Conservation (phyloP, 305 asterid genomes). For the Solanum hybrid region DNA sequence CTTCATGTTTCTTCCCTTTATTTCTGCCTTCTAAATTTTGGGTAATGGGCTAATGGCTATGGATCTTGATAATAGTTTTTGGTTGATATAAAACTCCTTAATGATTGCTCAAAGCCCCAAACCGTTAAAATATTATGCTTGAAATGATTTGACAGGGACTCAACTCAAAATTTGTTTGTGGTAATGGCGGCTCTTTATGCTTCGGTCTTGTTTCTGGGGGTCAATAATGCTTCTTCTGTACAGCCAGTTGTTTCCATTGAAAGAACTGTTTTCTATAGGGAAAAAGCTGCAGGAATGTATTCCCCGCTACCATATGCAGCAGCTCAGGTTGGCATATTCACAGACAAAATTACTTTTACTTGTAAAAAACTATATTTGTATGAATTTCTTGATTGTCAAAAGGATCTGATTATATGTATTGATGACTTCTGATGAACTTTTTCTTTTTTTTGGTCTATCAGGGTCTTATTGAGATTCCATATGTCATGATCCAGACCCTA, state of each 20-base stretch:
- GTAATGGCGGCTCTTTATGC: constrained; percentile 77
- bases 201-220: constrained; percentile 64
- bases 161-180: constrained; percentile 52
- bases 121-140: neutral
- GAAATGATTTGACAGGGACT: constrained; percentile 45
- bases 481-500: constrained; percentile 55
- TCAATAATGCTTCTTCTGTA: constrained; percentile 76
- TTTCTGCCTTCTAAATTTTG: neutral
- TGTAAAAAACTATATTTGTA: neutral
- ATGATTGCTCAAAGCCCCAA: neutral
- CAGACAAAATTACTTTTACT: neutral
- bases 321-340: constrained; percentile 49
- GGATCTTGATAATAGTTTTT: neutral
- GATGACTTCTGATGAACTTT: neutral
- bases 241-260: constrained; percentile 73
- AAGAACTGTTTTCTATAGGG: constrained; percentile 84
- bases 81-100: neutral
- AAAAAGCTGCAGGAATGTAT: constrained; percentile 83
- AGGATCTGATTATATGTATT: neutral
- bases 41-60: neutral
- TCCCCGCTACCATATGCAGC: constrained; percentile 60
- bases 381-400: neutral
- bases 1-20: neutral
- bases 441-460: constrained; percentile 13
- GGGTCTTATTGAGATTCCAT: constrained; percentile 85